Evolutionary conservation across 179 eudicot species (phyloP), one percentile per base, ranked within the genome.

Genomic region (Nepenthes alata): DNA sequence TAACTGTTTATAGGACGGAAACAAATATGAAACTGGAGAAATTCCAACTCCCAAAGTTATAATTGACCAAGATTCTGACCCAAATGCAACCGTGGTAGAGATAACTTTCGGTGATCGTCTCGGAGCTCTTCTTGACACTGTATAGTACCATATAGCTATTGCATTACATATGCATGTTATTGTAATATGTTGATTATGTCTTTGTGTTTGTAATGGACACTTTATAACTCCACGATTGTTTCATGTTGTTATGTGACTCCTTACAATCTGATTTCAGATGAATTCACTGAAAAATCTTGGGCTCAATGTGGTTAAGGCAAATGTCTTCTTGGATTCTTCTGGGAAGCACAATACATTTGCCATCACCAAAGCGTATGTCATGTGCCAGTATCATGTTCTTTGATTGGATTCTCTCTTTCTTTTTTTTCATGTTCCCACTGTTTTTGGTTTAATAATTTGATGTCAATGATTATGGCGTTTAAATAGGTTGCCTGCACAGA

Each of bases 341-440:
- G 98, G 98, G 78, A 91, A 91, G 77, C 98, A 91, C 89, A 91
- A 80, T 83, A 89, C 83, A 64, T 91, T 91, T 69, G 74, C 95
- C 70, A 91, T 91, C 73, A 91, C 98, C 59, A 89, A 79, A 79
- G 91, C 89, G 98, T 91, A 89, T 79, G 94, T 69, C 65, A 64
- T 64, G 63, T 55, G 62, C 64, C 57, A 59, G 37, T 63, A 49
- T 34, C 25, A 59, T 67, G 41, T 64, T 65, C 48, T 59, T 54
- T 57, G 25, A 11, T 37, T 57, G 55, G 41, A 48, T 65, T 44
- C 50, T 37, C 44, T 47, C 55, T 60, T 15, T 65, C 50, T 59
- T 50, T 55, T 51, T 44, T 47, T 44, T 36, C 38, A 5, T 37
- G 36, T 57, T 55, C 5, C 37, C 58, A 16, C 55, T 41, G 5